Base-by-base conservation (phyloP, 352 stramenopile genomes). In the Pythium apleroticum region DNA sequence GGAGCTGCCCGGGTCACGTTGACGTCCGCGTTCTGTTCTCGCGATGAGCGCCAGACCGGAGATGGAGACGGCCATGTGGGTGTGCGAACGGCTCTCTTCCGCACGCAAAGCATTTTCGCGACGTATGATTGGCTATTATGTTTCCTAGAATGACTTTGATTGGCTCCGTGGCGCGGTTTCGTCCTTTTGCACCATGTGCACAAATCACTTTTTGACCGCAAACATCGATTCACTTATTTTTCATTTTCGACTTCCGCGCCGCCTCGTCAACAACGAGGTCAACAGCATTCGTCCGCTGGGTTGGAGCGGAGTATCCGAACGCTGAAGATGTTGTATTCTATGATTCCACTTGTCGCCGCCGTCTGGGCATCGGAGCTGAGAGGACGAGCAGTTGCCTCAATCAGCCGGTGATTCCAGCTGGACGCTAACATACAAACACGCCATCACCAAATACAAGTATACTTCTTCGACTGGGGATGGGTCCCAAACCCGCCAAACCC, bases 1-100 rank as follows among this genome's bases (percentile, higher is more conserved):
- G 19, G 37, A 46, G 37, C 12, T 12, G n/a, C 41, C 12, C 2
- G 6, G 4, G 41, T 25, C 41, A 22, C 41, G 41, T 50, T 19
- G 39, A 50, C 43, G 43, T 50, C 43, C 43, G 43, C 43, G 43
- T 28, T 50, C 43, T 50, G 43, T 50, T 50, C 43, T 41, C 35
- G 35, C 35, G 35, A 17, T 9, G 39, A 20, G 39, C 17, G 39
- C 39, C 39, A 46, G 39, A 46, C 43, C 9, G 20, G 43, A 50
- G 43, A 25, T 28, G 43, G 43, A 50, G 43, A 17, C 43, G 41
- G 43, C 19, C 43, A 50, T 50, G 43, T 28, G 35, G 35, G 35
- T 41, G 35, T 41, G 35, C 35, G 43, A 50, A 50, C 43, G 43
- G 43, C 43, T 50, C 43, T 50, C n/a, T 50, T 50, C 43, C 43